phyloP scores from a whole-genome alignment of 331 rosid species.

The Quercus phellos region DNA sequence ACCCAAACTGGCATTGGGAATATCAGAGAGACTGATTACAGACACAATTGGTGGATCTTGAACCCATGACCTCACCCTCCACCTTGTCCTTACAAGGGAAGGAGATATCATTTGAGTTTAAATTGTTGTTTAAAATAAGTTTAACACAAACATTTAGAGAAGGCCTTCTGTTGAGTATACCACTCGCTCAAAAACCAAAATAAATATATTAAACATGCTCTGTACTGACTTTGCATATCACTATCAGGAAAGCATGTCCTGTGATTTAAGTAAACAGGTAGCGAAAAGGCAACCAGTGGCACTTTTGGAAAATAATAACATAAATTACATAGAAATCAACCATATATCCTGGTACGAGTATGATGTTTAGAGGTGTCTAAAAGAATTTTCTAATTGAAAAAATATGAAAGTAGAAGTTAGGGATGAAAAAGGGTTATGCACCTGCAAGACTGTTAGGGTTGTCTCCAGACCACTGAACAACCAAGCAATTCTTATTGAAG shows the following conservation, averaged over 20 bases:
- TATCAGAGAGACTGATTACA: not conserved
- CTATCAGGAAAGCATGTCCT: not conserved
- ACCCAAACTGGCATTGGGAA: not conserved
- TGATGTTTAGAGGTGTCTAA: not conserved
- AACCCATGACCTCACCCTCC: too few relatives aligned
- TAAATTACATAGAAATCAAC: not conserved
- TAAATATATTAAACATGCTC: not conserved
- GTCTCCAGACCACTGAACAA: slow-evolving; percentile 95
- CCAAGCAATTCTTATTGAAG: slow-evolving; percentile 72
- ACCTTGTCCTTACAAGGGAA: too few relatives aligned
- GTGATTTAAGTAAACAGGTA: not conserved
- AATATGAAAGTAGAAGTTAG: not conserved
- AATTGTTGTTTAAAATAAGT: not conserved
- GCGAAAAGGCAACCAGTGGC: not conserved
- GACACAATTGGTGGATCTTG: too few relatives aligned
- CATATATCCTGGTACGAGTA: not conserved
- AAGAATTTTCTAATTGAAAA: not conserved
- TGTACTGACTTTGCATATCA: not conserved
- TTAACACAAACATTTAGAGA: not conserved
- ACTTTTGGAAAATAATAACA: not conserved
- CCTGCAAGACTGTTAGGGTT: slow-evolving; percentile 98
- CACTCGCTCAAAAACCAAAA: not conserved
- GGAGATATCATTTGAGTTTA: not conserved
- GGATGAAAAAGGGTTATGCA: slow-evolving; percentile 26
- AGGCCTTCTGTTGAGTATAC: not conserved